A percentile compares a stretch with the other conserved stretches of the same genome.
phyloP scores from a whole-genome alignment of 495 filamentous ascomycete genomes.

The Aspergillus diversus region DNA sequence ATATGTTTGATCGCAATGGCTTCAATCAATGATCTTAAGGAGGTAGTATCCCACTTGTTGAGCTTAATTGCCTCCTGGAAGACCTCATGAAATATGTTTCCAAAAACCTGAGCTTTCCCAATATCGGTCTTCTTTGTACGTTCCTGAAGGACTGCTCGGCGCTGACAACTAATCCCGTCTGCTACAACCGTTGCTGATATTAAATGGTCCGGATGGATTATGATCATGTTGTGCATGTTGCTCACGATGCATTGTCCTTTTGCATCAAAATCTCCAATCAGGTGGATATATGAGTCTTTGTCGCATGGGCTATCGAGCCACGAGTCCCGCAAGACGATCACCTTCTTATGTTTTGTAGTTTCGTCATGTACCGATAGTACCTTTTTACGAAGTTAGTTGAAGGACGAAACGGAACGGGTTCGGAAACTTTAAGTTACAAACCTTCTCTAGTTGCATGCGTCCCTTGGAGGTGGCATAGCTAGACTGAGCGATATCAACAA shows the following conservation, averaged over 20 bases:
- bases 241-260: conserved; percentile 72
- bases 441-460: conserved; percentile 69
- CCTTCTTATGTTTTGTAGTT: conserved; percentile 62
- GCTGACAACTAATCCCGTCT: conserved; percentile 86
- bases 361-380: conserved; percentile 78
- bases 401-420: neutral
- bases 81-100: conserved; percentile 88
- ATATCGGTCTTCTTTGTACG: conserved; percentile 86
- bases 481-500: conserved; percentile 70
- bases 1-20: conserved; percentile 69
- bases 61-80: conserved; percentile 87
- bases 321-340: conserved; percentile 76
- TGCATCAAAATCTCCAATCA: conserved; percentile 77
- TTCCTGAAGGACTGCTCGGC: conserved; percentile 90
- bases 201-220: conserved; percentile 93
- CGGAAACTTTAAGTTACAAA: conserved; percentile 37
- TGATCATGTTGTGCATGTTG: conserved; percentile 80
- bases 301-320: conserved; percentile 81
- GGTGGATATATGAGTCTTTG: conserved; percentile 75
- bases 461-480: conserved; percentile 66
- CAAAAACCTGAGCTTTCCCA: conserved; percentile 80
- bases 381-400: conserved; percentile 50
- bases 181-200: conserved; percentile 92
- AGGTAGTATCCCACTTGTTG: conserved; percentile 77
- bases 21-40: conserved; percentile 65